A percentile compares a stretch with the other conserved stretches of the same genome.
Conservation (phyloP, 2,329 filamentous ascomycete species). For the Pseudogymnoascus sp. region DNA sequence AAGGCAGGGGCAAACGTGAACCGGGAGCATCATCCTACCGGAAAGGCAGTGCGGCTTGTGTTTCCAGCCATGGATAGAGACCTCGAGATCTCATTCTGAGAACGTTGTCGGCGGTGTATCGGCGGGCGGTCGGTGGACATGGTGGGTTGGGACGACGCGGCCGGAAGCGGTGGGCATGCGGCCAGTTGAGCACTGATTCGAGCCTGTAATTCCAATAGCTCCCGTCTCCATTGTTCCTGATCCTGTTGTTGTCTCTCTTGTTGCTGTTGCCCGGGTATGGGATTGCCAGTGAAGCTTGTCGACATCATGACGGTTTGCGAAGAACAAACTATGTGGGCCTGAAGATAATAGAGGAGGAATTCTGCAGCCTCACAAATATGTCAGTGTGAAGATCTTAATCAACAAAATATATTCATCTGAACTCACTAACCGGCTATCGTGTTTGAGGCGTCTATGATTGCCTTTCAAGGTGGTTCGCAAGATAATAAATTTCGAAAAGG, state of each 20-base stretch:
- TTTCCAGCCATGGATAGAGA: not conserved
- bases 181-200: not conserved
- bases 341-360: not conserved
- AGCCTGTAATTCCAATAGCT: not conserved
- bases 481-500: not conserved
- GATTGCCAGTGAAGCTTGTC: slow-evolving; percentile 2
- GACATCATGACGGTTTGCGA: not conserved
- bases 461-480: not conserved
- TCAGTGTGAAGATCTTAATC: not conserved
- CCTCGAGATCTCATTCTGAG: not conserved
- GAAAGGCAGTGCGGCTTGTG: not conserved
- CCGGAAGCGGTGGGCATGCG: not conserved
- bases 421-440: not conserved
- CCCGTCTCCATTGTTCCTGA: not conserved
- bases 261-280: not conserved
- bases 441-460: not conserved
- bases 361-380: not conserved
- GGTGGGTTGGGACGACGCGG: not conserved
- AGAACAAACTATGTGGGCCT: not conserved
- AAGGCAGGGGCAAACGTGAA: not conserved
- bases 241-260: not conserved
- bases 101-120: not conserved
- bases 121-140: not conserved
- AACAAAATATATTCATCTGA: not conserved
- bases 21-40: not conserved